phyloP scores from a whole-genome alignment of 148 eudicot genomes.

The Arctostaphylos glauca region DNA sequence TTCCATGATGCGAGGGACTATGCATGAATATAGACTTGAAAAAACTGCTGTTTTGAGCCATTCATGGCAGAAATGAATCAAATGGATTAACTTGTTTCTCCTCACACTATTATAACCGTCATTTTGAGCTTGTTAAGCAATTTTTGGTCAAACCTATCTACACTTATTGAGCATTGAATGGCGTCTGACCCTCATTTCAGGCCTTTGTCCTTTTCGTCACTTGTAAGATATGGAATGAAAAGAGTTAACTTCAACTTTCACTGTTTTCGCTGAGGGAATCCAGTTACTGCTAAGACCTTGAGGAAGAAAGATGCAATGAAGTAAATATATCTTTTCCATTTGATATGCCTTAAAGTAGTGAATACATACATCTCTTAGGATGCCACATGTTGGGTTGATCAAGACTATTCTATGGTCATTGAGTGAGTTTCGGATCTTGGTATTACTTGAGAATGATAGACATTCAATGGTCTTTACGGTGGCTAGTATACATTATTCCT shows the following conservation, averaged over 20 bases:
- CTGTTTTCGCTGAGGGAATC: not conserved
- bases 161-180: not conserved
- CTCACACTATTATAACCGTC: not conserved
- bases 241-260: not conserved
- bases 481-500: not conserved
- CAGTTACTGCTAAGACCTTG: not conserved
- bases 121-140: constrained; percentile 4
- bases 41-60: constrained; percentile 6
- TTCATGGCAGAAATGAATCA: not conserved
- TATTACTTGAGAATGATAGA: not conserved
- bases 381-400: not conserved
- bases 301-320: not conserved
- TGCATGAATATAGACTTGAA: not conserved
- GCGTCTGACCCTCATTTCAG: not conserved
- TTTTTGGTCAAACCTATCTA: not conserved
- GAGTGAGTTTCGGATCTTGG: not conserved
- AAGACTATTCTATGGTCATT: not conserved
- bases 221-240: not conserved
- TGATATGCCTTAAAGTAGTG: not conserved
- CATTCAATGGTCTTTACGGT: not conserved
- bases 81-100: not conserved
- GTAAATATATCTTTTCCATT: not conserved
- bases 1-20: not conserved
- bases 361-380: not conserved
- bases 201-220: not conserved